Evolutionary conservation across 768 basidiomycete species (phyloP).

Genomic region (Mycena galericulata): DNA sequence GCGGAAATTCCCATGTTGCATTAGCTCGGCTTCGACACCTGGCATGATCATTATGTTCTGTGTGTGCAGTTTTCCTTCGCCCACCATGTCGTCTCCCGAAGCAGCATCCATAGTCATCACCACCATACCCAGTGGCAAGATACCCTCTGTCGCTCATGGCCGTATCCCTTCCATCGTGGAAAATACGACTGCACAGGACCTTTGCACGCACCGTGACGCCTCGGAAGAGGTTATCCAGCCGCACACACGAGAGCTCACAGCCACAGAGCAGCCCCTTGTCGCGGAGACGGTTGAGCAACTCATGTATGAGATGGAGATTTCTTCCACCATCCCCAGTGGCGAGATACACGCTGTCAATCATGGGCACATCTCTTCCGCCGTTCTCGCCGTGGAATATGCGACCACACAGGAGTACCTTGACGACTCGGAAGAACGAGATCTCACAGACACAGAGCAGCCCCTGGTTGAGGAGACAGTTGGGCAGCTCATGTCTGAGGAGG

Average conservation of each 20-base stretch:
- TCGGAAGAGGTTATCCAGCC: no score
- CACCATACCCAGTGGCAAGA: constrained; percentile 14
- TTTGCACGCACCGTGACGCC: constrained; percentile 11
- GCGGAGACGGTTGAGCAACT: constrained; percentile 9
- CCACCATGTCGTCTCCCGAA: constrained; percentile 22
- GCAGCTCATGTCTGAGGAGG: no score
- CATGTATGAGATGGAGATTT: constrained; percentile 17
- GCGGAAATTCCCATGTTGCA: constrained; percentile 9
- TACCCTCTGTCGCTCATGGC: constrained; percentile 6
- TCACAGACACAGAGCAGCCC: no score
- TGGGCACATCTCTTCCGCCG: no score
- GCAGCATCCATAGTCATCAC: constrained; percentile 11
- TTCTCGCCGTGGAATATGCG: no score
- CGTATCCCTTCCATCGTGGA: constrained; percentile 13
- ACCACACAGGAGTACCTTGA: no score
- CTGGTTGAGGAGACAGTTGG: no score
- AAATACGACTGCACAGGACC: constrained; percentile 11
- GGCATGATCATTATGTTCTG: constrained; percentile 12
- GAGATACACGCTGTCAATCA: no score
- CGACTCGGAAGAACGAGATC: no score
- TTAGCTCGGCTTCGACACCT: constrained; percentile 21
- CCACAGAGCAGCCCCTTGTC: constrained; percentile 7
- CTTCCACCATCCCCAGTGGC: no score
- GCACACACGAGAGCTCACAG: constrained; percentile 10
- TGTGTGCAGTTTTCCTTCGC: constrained; percentile 18